Base-by-base conservation (phyloP, 2,329 filamentous ascomycete genomes). In the Neopestalotiopsis sp. region DNA sequence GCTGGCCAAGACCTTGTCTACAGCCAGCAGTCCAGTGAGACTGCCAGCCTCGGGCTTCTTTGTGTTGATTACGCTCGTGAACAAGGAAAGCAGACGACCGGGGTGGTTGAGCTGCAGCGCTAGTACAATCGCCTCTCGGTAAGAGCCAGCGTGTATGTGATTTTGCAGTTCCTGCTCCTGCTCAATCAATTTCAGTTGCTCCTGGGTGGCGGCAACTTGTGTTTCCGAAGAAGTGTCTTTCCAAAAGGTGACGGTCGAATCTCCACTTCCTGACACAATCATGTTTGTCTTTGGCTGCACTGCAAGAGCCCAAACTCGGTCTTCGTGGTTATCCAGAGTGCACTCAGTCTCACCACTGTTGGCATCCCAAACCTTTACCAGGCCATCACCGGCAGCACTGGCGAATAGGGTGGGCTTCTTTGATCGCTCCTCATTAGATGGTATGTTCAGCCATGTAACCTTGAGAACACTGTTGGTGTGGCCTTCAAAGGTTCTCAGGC, bases 381-480 rank as follows among this genome's bases (percentile, higher is more conserved):
- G 87, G 1, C 96, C 96, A 80, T 99, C 97, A 69, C 94, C 95
- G 52, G 93, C 96, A 14, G 96, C 95, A 72, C 92, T 97, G 42
- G 93, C 94, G 69, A 98, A 89, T 69, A 93, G 90, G 1, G 93
- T 84, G 30, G 88, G 87, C 71, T 87, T 87, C 77, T 89, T 91
- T 32, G 82, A 80, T 62, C 86, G 83, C 24, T 87, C 84, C 69
- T 86, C 81, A 32, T 82, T 81, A 4, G 78, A 75, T 1, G 88
- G 83, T 68, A 87, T 79, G 61, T 86, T 88, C 4, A 99, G 85
- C 96, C 96, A 99, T 3, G 93, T 88, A 2, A 97, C 93, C 81
- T 98, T 98, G 40, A 99, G 85, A 2, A 99, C 93, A 75, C 93
- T 97, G 82, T 98, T 97, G 4, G 94, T 95, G 80, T 99, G 96